These are phyloP conservation scores for Cardamine chenopodiifolia DNA, from an alignment of 345 rosid genomes.

Conservation along the genomic window DNA sequence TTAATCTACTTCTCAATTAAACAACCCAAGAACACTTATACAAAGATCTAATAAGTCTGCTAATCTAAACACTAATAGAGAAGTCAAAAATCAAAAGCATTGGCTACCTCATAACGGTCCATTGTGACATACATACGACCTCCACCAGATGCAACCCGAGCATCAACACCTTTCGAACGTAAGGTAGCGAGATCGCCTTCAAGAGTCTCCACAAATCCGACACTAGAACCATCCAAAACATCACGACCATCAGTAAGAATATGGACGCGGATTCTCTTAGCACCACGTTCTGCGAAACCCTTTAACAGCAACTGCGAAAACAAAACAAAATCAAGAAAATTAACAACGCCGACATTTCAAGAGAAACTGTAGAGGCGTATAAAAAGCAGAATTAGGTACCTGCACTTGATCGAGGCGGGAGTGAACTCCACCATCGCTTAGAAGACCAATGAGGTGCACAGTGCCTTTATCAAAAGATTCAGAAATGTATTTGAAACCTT, in stretches of 20 bases:
- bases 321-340: not conserved
- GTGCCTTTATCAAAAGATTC: conserved; percentile 66
- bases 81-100: not conserved
- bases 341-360: not conserved
- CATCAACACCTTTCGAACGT: conserved; percentile 79
- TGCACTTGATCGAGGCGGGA: conserved; percentile 93
- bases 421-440: conserved; percentile 98
- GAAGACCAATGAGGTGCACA: conserved; percentile 77
- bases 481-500: conserved; percentile 76
- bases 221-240: conserved; percentile 94
- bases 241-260: conserved; percentile 97
- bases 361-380: not conserved
- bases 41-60: not conserved
- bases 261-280: conserved; percentile 91
- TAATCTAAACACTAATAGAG: not conserved
- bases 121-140: conserved; percentile 97
- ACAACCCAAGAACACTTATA: too few species aligned
- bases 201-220: conserved; percentile 83
- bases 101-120: conserved; percentile 90
- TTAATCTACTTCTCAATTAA: not conserved
- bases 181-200: conserved; percentile 66
- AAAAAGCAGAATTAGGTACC: conserved; percentile 41
- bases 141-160: conserved; percentile 94
- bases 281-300: conserved; percentile 83
- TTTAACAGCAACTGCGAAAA: conserved; percentile 77